phyloP scores from a whole-genome alignment of 805 yeast genomes.

The Kazachstania bromeliacearum region DNA sequence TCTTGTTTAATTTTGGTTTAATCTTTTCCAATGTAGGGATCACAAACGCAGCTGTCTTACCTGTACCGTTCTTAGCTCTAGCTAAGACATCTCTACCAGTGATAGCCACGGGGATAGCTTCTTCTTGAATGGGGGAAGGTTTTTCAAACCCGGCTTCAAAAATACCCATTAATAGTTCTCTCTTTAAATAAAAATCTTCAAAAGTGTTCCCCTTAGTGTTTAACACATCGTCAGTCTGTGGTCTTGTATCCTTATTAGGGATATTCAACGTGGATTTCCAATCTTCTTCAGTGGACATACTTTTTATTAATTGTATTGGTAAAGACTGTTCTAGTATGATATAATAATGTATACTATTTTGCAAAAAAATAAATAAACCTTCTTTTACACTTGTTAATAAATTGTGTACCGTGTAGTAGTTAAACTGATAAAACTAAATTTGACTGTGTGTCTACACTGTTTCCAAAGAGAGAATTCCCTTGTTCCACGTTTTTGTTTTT shows the following conservation, averaged over 20 bases:
- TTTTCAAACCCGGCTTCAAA: constrained; percentile 98
- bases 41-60: constrained; percentile 95
- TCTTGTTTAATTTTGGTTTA: constrained; percentile 72
- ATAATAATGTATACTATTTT: too few relatives aligned
- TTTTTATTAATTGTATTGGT: too few relatives aligned
- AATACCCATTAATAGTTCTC: constrained; percentile 95
- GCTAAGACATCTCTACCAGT: constrained; percentile 95
- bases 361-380: too few relatives aligned
- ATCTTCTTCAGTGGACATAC: too few relatives aligned
- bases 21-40: constrained; percentile 87
- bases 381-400: too few relatives aligned
- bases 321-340: too few relatives aligned
- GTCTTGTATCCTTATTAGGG: constrained; percentile 84
- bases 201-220: constrained; percentile 84
- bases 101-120: constrained; percentile 88
- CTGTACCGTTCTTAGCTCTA: constrained; percentile 97
- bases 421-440: too few relatives aligned
- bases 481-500: too few relatives aligned
- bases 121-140: constrained; percentile 97
- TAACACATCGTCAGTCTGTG: constrained; percentile 93
- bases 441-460: too few relatives aligned
- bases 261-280: constrained; percentile 72
- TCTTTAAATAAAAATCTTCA: constrained; percentile 83
- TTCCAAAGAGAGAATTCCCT: too few relatives aligned
- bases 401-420: too few relatives aligned